These are phyloP conservation scores for Tulasnella sp. DNA, from an alignment of 768 basidiomycete genomes.

Conservation along the genomic window DNA sequence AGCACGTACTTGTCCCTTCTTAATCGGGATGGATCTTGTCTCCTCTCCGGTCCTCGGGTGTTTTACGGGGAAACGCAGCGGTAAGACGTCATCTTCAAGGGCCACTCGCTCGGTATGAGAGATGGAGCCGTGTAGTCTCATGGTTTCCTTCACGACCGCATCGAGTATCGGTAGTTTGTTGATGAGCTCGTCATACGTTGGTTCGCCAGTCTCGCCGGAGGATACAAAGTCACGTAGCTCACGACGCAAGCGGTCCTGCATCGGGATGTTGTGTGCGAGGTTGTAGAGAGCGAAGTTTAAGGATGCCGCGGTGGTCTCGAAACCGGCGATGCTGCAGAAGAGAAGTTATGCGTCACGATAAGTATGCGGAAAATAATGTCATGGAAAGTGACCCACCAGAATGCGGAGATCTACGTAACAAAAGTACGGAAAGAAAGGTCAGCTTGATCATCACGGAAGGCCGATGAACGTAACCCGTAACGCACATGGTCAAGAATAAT, in stretches of 20 bases:
- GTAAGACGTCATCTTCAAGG: slow-evolving; percentile 34
- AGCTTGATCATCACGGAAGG: neutral
- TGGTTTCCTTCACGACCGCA: slow-evolving; percentile 36
- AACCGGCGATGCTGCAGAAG: slow-evolving; percentile 34
- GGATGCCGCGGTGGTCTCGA: slow-evolving; percentile 34
- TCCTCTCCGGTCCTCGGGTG: slow-evolving; percentile 23
- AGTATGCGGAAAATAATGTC: neutral
- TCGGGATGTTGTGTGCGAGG: slow-evolving; percentile 31
- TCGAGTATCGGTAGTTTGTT: slow-evolving; percentile 32
- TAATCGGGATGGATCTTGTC: slow-evolving; percentile 26
- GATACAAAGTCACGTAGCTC: slow-evolving; percentile 28
- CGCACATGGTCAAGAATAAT: slow-evolving; percentile 16
- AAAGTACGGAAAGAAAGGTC: neutral
- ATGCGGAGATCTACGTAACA: slow-evolving; percentile 5
- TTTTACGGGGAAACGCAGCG: slow-evolving; percentile 30
- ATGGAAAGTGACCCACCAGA: neutral
- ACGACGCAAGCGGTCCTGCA: slow-evolving; percentile 32
- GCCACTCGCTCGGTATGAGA: slow-evolving; percentile 34
- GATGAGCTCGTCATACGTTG: slow-evolving; percentile 32
- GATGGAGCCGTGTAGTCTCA: slow-evolving; percentile 34
- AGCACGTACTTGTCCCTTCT: slow-evolving; percentile 30
- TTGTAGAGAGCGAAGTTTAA: slow-evolving; percentile 32
- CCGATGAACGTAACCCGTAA: slow-evolving; percentile 8
- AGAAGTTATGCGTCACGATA: slow-evolving; percentile 28
- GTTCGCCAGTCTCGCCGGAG: slow-evolving; percentile 19